Base-by-base conservation (phyloP, 2,329 filamentous ascomycete genomes). In the Spiromastix sp. region DNA sequence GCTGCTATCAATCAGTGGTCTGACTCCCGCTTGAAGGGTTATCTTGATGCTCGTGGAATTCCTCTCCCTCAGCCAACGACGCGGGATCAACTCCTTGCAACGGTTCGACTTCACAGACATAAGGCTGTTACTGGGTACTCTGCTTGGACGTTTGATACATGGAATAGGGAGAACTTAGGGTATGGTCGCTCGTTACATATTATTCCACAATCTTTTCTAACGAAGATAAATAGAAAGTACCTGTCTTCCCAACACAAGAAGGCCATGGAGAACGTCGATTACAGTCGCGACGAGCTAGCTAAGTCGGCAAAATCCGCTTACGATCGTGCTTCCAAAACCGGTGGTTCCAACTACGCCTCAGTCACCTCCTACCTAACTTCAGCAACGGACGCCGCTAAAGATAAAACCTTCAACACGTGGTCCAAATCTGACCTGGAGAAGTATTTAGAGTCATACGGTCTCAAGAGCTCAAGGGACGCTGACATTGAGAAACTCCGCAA, bases 81-180 rank as follows among this genome's bases (percentile, higher is more conserved):
- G 63, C 71, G 71, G 25, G 80, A 86, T 48, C 75, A 86, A 53
- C 75, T 89, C 15, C 65, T 83, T 25, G 79, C 81, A 18, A 67
- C 79, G 39, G 84, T 85, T n/a, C 75, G 83, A 47, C 73, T 81
- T 50, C 67, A 85, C 54, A 67, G 73, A 17, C 77, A 86, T 63
- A 80, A 81, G 60, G 80, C 78, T 30, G 68, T 76, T 6, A 68
- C 68, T 31, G 77, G 74, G 12, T 84, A 73, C 65, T 79, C 66
- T 40, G 74, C 79, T 3, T 87, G 83, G 81, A 85, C 78, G 11
- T 86, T 85, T 54, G 81, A 87, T 46, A 84, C 85, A 42, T 77
- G 81, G 59, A 81, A 75, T 25, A 68, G 71, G 34, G 78, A 85
- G 2, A 81, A 83, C 50, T 59, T 89, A 30, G 79, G 77, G 66